Conservation (phyloP, 345 rosid genomes). For the Aquilaria malaccensis region DNA sequence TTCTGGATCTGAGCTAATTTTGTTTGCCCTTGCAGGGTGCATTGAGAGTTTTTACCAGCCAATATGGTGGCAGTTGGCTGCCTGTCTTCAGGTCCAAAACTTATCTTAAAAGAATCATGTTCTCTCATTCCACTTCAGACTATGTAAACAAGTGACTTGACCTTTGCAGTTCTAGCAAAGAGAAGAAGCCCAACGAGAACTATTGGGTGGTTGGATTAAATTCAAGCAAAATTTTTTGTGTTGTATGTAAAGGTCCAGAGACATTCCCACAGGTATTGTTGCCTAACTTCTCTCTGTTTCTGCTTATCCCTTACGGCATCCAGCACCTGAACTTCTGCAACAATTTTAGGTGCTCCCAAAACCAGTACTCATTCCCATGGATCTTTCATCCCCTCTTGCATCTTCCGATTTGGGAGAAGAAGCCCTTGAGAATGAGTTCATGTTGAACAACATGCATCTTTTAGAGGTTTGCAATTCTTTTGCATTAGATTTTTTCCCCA, state of each 20-base stretch:
- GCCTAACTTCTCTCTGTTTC: conserved; percentile 3
- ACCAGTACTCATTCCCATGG: conserved; percentile 65
- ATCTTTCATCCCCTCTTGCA: conserved; percentile 71
- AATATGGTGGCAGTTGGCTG: conserved; percentile 91
- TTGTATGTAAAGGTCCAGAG: conserved; percentile 66
- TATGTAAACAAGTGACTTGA: conserved; percentile 8
- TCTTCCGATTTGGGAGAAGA: conserved; percentile 93
- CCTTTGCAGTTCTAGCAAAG: conserved; percentile 50
- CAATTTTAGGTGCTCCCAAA: conserved; percentile 74
- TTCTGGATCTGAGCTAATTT: conserved; percentile 14
- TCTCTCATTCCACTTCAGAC: not conserved
- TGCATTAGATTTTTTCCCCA: not conserved
- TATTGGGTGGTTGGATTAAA: conserved; percentile 90
- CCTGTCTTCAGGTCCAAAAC: conserved; percentile 80
- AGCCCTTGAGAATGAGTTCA: conserved; percentile 85
- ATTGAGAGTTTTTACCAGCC: conserved; percentile 57
- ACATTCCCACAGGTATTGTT: conserved; percentile 66
- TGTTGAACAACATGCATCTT: conserved; percentile 53
- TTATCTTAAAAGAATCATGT: conserved; percentile 11
- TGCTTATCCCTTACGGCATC: conserved; percentile 1
- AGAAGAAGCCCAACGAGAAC: conserved; percentile 62
- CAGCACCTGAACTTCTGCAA: conserved; percentile 9
- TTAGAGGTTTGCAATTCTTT: conserved; percentile 43
- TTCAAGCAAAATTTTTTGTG: conserved; percentile 56
- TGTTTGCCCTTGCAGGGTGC: conserved; percentile 49